Evolutionary conservation across 2,329 filamentous ascomycete species (phyloP), one percentile per base, ranked within the genome.

Genomic region (Dothideomycetidae sp.): DNA sequence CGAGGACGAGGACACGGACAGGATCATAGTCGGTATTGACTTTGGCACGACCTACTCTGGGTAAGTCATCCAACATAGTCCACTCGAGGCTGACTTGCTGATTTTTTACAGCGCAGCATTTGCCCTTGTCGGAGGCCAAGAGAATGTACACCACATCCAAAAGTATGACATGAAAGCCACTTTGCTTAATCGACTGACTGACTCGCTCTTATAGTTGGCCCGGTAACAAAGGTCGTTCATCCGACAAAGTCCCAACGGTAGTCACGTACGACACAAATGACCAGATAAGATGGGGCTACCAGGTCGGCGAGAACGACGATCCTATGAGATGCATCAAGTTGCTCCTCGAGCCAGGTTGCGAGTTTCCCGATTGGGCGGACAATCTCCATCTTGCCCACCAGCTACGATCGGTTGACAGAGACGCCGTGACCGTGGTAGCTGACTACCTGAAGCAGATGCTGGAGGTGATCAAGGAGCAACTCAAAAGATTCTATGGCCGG

Each of bases 201-300:
- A 10, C 5, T 36, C 7, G 17, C 19, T 29, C 14, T 4, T 7
- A 5, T 14, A 60, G 61, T 35, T 88, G 81, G 81, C 81, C 81
- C 0, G 81, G 81, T 16, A 79, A 79, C 17, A 85, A 86, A 52
- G 80, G 80, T 49, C 83, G 86, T 59, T 85, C 81, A n/a, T 84
- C 79, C 23, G 81, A 88, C 63, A 88, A 88, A 63, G 81, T 86
- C 2, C 81, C 81, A 1, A 84, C 80, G 10, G 81, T 86, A 55
- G 78, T 86, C 40, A 59, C 63, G 37, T 77, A 79, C 36, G 17
- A 49, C 44, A 7, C 21, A 26, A n/a, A 7, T 26, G 46, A 44
- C 46, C 43, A 44, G 5, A 57, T 64, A 36, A 79, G 78, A 71
- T 88, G 81, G 81, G 81, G 81, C 0, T 86, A 85, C 54, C 79